These are phyloP conservation scores for Epichloe aotearoae DNA, from an alignment of 2,329 filamentous ascomycete species.

Conservation along the genomic window DNA sequence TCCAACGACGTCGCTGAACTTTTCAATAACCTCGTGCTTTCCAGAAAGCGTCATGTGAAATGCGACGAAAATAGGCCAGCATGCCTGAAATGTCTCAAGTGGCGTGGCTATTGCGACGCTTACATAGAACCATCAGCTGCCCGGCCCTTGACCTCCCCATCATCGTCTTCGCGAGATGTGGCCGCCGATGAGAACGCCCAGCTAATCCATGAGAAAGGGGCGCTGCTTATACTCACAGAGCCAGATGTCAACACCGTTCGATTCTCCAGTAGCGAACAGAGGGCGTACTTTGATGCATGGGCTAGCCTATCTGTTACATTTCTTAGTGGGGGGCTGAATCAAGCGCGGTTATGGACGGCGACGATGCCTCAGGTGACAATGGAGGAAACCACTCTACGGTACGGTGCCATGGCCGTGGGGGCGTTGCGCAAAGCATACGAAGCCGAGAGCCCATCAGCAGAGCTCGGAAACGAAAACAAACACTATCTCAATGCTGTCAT, in stretches of 20 bases:
- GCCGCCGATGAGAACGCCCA: constrained; percentile 11
- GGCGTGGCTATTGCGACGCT: constrained; percentile 25
- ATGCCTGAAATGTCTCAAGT: constrained; percentile 28
- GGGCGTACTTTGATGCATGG: constrained; percentile 26
- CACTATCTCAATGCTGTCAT: constrained; percentile 27
- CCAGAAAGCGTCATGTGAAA: constrained; percentile 28
- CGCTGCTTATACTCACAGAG: constrained; percentile 18
- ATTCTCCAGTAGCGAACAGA: constrained; percentile 22
- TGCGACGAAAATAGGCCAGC: constrained; percentile 28
- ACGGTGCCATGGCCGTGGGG: constrained; percentile 27
- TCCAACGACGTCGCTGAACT: not conserved
- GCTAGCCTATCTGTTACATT: constrained; percentile 21
- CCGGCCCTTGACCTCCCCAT: constrained; percentile 2
- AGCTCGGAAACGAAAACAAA: constrained; percentile 17
- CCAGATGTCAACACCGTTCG: constrained; percentile 21
- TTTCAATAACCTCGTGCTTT: not conserved
- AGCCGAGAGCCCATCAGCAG: constrained; percentile 9
- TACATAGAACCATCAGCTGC: constrained; percentile 13
- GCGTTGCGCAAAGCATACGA: constrained; percentile 23
- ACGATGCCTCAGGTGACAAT: constrained; percentile 28
- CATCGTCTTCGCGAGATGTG: not conserved
- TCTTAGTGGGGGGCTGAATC: constrained; percentile 20
- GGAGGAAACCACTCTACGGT: constrained; percentile 23
- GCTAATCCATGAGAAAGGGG: constrained; percentile 19
- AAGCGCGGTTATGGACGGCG: constrained; percentile 23